Base-by-base conservation (phyloP, 2,329 filamentous ascomycete genomes). In the Hypoxylon sp. region DNA sequence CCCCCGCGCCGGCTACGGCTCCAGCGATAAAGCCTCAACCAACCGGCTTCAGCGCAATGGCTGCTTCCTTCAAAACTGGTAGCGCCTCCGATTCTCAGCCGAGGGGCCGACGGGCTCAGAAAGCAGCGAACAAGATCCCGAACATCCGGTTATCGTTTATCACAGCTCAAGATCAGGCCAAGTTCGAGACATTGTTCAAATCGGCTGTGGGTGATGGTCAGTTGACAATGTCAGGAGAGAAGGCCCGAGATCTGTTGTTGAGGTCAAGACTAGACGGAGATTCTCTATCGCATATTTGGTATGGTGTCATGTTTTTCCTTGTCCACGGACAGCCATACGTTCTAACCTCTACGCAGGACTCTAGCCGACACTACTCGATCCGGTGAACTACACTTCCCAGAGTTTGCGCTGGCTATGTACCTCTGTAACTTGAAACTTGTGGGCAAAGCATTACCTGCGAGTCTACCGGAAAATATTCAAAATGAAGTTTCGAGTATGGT, bases 401-500 rank as follows among this genome's bases (percentile, higher is more conserved):
- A 99, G 81, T 99, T 99, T 72, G 96, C 96, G 6, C 85, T 99
- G 63, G 93, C 96, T 68, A 98, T 99, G 96, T 99, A 99, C 75
- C 88, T 99, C 32, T 99, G 96, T 85, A 99, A 98, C 77, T 78
- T 99, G 73, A 96, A 91, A 79, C 85, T 98, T 64, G 96, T 93
- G 0, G 93, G 94, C 65, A 97, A 97, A 80, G 84, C 90, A 0
- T 81, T 99, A 23, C 96, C 96, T 0, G 77, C 85, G 1, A 80
- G 78, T 5, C 85, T 99, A 9, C 96, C 96, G 0, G 94, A 98
- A 32, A 91, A 89, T 65, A 90, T 99, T 71, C 92, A 90, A 82
- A 99, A 99, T 75, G 96, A 99, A 80, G 96, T 99, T 17, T 98
- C 95, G 2, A 97, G 96, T 81, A 98, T 99, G 94, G 96, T 99